phyloP scores from a whole-genome alignment of 768 basidiomycete genomes.

The Fistulinella prunicolor region DNA sequence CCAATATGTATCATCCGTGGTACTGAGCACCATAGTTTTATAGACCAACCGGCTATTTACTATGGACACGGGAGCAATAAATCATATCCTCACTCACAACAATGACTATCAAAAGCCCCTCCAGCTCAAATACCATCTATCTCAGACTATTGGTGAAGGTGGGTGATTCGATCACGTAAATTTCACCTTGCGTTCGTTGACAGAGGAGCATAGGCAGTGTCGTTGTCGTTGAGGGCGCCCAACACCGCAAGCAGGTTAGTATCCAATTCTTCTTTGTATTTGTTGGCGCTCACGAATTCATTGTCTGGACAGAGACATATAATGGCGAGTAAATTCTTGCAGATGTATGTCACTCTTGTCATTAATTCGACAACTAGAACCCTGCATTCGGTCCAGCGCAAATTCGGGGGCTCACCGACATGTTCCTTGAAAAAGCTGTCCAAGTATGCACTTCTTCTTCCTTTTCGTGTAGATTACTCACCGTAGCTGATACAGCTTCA shows the following conservation, averaged over 20 bases:
- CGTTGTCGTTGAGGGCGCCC: constrained; percentile 13
- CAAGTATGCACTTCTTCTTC: constrained; percentile 33
- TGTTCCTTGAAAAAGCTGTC: constrained; percentile 56
- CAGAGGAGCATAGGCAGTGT: not conserved
- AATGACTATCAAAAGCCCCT: constrained; percentile 2
- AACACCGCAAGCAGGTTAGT: constrained; percentile 37
- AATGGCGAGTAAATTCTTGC: constrained; percentile 19
- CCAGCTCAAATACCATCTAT: not conserved
- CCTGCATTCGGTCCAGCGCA: constrained; percentile 64
- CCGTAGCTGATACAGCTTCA: constrained; percentile 31
- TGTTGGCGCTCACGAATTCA: not conserved
- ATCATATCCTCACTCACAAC: constrained; percentile 4
- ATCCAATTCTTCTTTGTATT: not conserved
- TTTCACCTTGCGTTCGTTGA: not conserved
- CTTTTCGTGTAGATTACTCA: not conserved
- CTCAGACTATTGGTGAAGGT: constrained; percentile 2
- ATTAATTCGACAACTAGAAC: constrained; percentile 36
- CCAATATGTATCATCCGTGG: too few relatives aligned
- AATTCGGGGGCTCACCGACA: constrained; percentile 52
- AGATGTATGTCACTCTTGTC: not conserved
- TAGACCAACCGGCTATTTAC: not conserved
- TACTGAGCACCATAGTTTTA: not conserved
- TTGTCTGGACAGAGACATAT: constrained; percentile 13
- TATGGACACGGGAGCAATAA: constrained; percentile 1
- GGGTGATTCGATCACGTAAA: not conserved